phyloP scores from a whole-genome alignment of 345 rosid genomes.

The Aquilaria yunnanensis region DNA sequence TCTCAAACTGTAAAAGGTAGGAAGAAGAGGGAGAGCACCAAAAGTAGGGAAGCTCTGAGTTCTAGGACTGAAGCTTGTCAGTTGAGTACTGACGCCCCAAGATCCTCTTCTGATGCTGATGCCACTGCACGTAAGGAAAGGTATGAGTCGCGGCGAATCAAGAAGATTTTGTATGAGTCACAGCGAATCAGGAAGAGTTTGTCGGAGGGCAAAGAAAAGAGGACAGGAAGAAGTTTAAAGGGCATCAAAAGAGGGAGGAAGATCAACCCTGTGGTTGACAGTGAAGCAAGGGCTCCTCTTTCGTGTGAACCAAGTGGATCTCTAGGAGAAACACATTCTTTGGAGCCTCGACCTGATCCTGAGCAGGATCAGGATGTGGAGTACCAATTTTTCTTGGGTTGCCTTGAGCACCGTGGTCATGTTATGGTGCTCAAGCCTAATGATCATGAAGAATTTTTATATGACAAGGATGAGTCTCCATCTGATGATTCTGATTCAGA shows the following conservation, averaged over 20 bases:
- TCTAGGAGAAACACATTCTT: no score
- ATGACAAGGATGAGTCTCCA: constrained; percentile 24
- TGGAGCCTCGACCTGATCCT: no score
- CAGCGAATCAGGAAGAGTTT: background rate
- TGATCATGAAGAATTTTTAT: constrained; percentile 19
- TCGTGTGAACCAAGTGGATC: constrained; percentile 2
- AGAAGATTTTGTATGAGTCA: background rate
- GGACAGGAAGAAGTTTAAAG: background rate
- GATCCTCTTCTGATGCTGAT: background rate
- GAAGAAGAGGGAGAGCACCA: constrained; percentile 2
- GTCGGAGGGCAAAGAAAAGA: constrained; percentile 3
- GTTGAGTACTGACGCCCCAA: constrained; percentile 12
- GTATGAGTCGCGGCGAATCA: background rate
- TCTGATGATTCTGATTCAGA: constrained; percentile 35
- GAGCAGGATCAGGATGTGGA: constrained; percentile 12
- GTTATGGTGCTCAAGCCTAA: constrained; percentile 9
- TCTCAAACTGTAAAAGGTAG: background rate
- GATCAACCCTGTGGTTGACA: constrained; percentile 14
- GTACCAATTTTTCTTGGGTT: constrained; percentile 15
- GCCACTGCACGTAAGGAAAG: constrained; percentile 1
- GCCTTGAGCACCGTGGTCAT: constrained; percentile 13
- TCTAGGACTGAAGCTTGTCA: constrained; percentile 12
- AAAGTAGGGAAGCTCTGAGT: background rate
- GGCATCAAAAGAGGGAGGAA: constrained; percentile 6
- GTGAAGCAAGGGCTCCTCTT: constrained; percentile 13